phyloP scores from a whole-genome alignment of 768 basidiomycete species.

The Lactarius pseudohatsudake region DNA sequence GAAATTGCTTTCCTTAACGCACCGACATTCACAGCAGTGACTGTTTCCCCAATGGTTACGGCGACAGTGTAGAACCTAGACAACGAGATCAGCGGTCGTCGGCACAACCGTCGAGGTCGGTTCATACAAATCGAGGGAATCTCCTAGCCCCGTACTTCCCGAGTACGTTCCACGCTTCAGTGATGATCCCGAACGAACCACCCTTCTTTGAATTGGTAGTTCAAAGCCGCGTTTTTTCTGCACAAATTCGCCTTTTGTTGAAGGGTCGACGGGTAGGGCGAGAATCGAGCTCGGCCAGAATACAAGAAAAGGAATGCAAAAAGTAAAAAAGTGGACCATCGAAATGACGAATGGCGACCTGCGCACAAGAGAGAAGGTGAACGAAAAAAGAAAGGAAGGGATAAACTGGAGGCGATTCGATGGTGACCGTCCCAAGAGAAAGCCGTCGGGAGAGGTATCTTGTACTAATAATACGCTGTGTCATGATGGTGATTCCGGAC shows the following conservation, averaged over 20 bases:
- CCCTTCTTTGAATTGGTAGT: constrained; percentile 20
- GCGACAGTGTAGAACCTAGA: constrained; percentile 24
- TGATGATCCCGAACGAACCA: not conserved
- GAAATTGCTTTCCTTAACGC: not conserved
- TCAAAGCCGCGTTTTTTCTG: constrained; percentile 15
- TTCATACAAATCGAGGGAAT: constrained; percentile 23
- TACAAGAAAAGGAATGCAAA: constrained; percentile 8
- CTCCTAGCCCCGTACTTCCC: constrained; percentile 25
- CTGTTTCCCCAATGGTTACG: constrained; percentile 20
- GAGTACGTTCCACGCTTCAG: constrained; percentile 21
- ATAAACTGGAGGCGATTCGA: not conserved
- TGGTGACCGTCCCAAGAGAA: constrained; percentile 3
- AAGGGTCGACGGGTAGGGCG: constrained; percentile 11
- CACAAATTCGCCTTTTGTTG: not conserved
- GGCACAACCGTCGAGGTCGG: too few species aligned
- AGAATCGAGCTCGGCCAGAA: constrained; percentile 8
- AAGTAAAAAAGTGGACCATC: constrained; percentile 12
- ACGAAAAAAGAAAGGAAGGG: constrained; percentile 7
- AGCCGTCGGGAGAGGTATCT: not conserved
- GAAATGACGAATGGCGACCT: constrained; percentile 12
- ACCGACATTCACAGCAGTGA: constrained; percentile 25
- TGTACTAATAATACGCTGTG: not conserved
- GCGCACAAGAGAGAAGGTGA: constrained; percentile 15
- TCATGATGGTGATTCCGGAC: constrained; percentile 18
- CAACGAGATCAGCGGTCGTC: not conserved